Base-by-base conservation (phyloP, 2,329 filamentous ascomycete genomes). In the Xenoacremonium recifei region DNA sequence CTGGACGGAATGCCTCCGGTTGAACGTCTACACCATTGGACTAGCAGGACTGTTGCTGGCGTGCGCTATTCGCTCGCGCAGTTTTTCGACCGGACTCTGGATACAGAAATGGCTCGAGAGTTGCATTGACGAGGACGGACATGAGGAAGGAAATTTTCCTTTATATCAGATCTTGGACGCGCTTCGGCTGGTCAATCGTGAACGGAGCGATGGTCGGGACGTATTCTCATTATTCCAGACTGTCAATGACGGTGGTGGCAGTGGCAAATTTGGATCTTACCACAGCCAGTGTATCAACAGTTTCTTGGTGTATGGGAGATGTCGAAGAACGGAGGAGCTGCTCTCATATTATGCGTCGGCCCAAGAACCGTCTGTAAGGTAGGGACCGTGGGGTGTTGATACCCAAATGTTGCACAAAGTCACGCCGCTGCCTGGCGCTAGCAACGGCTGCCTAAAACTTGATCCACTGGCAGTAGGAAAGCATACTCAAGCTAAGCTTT, bases 131-230 rank as follows among this genome's bases (percentile, higher is more conserved):
- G 40, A 27, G 0, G 36, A 18, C 18, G 45, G 21, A 4, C 42
- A 55, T 12, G 54, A 58, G 20, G 54, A 58, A 19, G 54, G 54
- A 4, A 52, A 38, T 21, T 56, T 56, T 18, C 54, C 54, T 1
- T 34, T 53, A 3, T 23, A 51, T 4, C 54, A 58, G 30, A 40
- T 48, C 12, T 41, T 54, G 3, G 36, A 45, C 5, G 47, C 43
- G 1, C 20, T 56, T 2, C 44, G 47, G 0, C 36, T 48, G 5
- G 18, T 53, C 1, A 54, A 53, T 12, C 15, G 29, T 1, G 48
- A 57, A 23, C 42, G 49, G 3, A 25, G 16, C 51, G 36, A 38
- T 1, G 45, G 45, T 1, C 38, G 23, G 2, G 31, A 48, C 5
- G 29, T 50, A 1, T 16, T 41, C 21, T 34, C 36, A 3, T 21